These are phyloP conservation scores for Excoecaria cochinchinensis DNA, from an alignment of 345 rosid species.

Conservation along the genomic window DNA sequence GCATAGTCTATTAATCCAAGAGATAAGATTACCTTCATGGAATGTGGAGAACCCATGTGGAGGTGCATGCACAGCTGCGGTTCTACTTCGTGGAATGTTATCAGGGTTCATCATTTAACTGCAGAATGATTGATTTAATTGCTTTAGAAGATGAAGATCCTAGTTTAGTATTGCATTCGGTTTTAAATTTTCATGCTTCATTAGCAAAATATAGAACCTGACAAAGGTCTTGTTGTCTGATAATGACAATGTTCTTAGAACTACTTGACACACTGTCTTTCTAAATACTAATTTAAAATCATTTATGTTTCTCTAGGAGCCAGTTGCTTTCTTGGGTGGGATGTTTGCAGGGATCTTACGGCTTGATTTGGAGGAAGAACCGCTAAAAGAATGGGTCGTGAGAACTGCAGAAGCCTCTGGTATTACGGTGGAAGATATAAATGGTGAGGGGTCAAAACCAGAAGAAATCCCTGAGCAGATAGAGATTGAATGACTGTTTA, in stretches of 20 bases:
- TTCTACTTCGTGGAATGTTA: too few relatives aligned
- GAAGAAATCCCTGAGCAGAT: slow-evolving; percentile 51
- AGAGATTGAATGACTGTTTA: slow-evolving; percentile 46
- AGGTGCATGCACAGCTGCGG: too few relatives aligned
- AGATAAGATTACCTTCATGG: too few relatives aligned
- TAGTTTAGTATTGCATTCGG: too few relatives aligned
- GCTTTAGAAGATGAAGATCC: too few relatives aligned
- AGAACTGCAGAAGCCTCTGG: slow-evolving; percentile 60
- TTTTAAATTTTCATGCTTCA: too few relatives aligned
- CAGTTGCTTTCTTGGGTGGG: slow-evolving; percentile 66
- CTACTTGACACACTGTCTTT: background rate
- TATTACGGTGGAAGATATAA: slow-evolving; percentile 40
- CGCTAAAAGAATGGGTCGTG: slow-evolving; percentile 65
- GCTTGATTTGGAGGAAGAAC: slow-evolving; percentile 69
- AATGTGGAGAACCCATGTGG: too few relatives aligned
- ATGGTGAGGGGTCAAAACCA: slow-evolving; percentile 26
- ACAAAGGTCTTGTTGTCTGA: background rate
- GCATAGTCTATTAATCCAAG: too few relatives aligned
- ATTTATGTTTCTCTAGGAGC: slow-evolving; percentile 41
- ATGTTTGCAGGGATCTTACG: slow-evolving; percentile 64
- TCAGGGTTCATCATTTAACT: too few relatives aligned
- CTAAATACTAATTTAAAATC: background rate
- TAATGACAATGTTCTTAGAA: background rate
- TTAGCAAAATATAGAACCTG: too few relatives aligned
- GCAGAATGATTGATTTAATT: too few relatives aligned